Percentiles rank a stretch among this genome's conserved stretches.
phyloP scores from a whole-genome alignment of 805 yeast genomes.

The Cyberlindnera meyerae region DNA sequence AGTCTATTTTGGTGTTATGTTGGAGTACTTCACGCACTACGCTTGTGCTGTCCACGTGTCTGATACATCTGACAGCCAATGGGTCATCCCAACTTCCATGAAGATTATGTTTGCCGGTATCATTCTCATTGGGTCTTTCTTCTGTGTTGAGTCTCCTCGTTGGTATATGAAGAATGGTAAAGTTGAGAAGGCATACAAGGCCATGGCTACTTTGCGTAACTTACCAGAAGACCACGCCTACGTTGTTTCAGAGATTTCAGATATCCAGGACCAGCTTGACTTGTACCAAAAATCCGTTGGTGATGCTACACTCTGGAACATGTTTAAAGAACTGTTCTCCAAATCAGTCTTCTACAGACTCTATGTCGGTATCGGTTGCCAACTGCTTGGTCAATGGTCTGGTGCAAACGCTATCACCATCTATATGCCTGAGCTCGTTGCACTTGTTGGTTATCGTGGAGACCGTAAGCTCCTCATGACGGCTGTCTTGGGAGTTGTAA shows the following conservation, averaged over 20 bases:
- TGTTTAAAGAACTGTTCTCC: constrained; percentile 32
- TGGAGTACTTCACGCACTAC: constrained; percentile 45
- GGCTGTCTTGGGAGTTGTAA: constrained; percentile 49
- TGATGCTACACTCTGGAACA: constrained; percentile 21
- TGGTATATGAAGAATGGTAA: constrained; percentile 9
- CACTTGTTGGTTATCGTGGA: constrained; percentile 41
- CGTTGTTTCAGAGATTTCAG: constrained; percentile 44
- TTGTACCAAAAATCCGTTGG: constrained; percentile 29
- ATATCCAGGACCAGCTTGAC: constrained; percentile 43
- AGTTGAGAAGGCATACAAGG: constrained; percentile 9
- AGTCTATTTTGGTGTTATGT: constrained; percentile 49
- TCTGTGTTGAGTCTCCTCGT: constrained; percentile 13
- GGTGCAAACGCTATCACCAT: constrained; percentile 53
- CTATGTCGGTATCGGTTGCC: constrained; percentile 37
- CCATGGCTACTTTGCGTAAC: constrained; percentile 40
- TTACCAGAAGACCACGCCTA: constrained; percentile 44
- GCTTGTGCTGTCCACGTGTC: constrained; percentile 45
- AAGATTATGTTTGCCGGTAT: constrained; percentile 43
- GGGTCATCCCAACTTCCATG: constrained; percentile 48
- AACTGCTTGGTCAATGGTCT: constrained; percentile 52
- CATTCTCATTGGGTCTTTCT: constrained; percentile 4
- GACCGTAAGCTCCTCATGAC: constrained; percentile 41
- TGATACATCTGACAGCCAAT: constrained; percentile 34
- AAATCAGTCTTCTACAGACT: constrained; percentile 43
- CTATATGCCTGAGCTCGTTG: constrained; percentile 49